Conservation (phyloP, 305 asterid genomes). For the Lippia alba region DNA sequence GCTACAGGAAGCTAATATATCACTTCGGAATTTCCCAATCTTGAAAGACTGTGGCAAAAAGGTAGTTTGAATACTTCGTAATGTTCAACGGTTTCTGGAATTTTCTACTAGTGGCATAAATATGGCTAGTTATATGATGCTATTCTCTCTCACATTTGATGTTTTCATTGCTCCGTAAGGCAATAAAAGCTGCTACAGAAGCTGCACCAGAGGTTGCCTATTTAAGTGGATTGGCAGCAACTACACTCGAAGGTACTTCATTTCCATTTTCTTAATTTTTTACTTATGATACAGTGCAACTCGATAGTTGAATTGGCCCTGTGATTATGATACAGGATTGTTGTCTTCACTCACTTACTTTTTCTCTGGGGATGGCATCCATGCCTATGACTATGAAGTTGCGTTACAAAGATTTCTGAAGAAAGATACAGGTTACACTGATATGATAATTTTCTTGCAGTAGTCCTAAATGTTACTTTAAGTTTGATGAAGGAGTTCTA, state of each 20-base stretch:
- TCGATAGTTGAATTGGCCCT: constrained; percentile 37
- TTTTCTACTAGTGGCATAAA: constrained; percentile 24
- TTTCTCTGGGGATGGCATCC: constrained; percentile 76
- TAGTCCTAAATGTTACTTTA: constrained; percentile 14
- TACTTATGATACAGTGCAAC: constrained; percentile 25
- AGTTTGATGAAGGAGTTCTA: background rate
- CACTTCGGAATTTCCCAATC: constrained; percentile 72
- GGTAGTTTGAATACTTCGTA: constrained; percentile 47
- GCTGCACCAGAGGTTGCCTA: constrained; percentile 63
- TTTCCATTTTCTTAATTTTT: constrained; percentile 32
- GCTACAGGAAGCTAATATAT: constrained; percentile 81
- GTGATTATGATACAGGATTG: constrained; percentile 60
- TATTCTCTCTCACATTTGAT: constrained; percentile 29
- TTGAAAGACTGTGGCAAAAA: constrained; percentile 83
- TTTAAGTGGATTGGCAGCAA: constrained; percentile 80
- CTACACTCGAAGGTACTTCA: constrained; percentile 67
- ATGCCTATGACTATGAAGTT: constrained; percentile 72
- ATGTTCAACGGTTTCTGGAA: constrained; percentile 20
- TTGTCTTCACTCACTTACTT: constrained; percentile 82
- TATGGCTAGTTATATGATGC: constrained; percentile 28
- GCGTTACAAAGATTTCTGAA: constrained; percentile 63
- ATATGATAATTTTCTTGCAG: constrained; percentile 22
- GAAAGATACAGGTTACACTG: constrained; percentile 65
- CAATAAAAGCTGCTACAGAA: constrained; percentile 78
- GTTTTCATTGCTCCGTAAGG: constrained; percentile 52